Evolutionary conservation across 257 asterid species (phyloP), one percentile per base, ranked within the genome.

Genomic region (Nicotiana knightiana): DNA sequence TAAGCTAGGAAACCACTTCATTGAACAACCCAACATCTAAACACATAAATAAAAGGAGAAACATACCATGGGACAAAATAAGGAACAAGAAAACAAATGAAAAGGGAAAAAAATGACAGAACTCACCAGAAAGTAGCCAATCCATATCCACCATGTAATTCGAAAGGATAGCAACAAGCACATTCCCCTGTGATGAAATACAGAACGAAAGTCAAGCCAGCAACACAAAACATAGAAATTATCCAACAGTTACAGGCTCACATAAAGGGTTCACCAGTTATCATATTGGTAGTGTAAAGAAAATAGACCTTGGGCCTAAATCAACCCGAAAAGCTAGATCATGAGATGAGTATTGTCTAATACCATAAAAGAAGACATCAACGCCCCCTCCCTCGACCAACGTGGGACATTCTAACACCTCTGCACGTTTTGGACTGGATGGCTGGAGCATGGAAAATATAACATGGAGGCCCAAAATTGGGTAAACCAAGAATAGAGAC

Each of bases 141-240:
- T 96, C 99, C 62, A 92, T 81, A 86, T 96, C 99, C 82, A 96
- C 93, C 99, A 96, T 96, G 90, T 96, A 96, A 89, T 96, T 96
- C 17, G 98, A 94, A 59, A 96, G 91, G 83, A 96, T 79, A 78
- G 99, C 97, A 17, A 92, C 82, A 28, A 87, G 88, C 82, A 94
- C 93, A 85, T 92, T 62, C 15, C 98, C 99, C 99, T 96, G 78
- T 86, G 46, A 86, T 63, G 62, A 83, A 53, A 81, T 7, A 48
- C 0, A 4, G 63, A 75, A 4, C 17, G 5, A 15, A 51, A 51
- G 28, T 75, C 64, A 75, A 75, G 8, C 46, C 26, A 51, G 46
- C 64, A 75, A 51, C 64, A 51, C 10, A 51, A 75, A 43, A 28
- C 10, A 1, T 1, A 75, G 1, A 28, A 28, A 53, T 28, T 75